phyloP scores from a whole-genome alignment of 352 stramenopile species.

The Globisporangium alternatum region DNA sequence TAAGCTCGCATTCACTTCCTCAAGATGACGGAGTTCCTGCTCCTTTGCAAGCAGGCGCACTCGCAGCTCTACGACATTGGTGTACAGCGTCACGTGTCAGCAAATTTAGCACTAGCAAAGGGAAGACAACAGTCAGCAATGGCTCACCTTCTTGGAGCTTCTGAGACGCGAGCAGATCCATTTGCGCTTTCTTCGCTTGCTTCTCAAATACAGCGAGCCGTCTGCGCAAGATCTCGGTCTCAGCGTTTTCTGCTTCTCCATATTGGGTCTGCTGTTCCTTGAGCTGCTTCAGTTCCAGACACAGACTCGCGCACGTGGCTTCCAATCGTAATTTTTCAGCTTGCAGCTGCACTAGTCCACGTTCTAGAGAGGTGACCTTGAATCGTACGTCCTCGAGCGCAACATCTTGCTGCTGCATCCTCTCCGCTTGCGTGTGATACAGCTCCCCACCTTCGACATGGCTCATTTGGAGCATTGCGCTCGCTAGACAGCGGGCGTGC shows the following conservation, averaged over 20 bases:
- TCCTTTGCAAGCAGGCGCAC: slow-evolving; percentile 20
- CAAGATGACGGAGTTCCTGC: neutral
- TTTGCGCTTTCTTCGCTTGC: slow-evolving; percentile 25
- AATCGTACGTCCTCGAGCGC: slow-evolving; percentile 24
- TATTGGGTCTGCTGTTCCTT: slow-evolving; percentile 18
- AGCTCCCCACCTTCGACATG: slow-evolving; percentile 14
- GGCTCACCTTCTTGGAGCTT: slow-evolving; percentile 19
- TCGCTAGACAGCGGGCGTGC: slow-evolving; percentile 22
- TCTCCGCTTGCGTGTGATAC: slow-evolving; percentile 27
- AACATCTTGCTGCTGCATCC: slow-evolving; percentile 29
- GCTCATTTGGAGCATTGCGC: slow-evolving; percentile 22
- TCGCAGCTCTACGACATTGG: slow-evolving; percentile 18
- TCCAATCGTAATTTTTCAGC: slow-evolving; percentile 16
- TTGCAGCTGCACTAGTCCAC: slow-evolving; percentile 21
- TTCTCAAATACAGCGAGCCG: slow-evolving; percentile 27
- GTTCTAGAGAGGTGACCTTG: slow-evolving; percentile 22
- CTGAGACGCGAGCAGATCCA: slow-evolving; percentile 26
- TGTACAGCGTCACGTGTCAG: neutral
- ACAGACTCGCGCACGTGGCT: slow-evolving; percentile 10
- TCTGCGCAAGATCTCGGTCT: slow-evolving; percentile 55
- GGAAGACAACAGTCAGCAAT: neutral
- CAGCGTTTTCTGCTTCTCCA: slow-evolving; percentile 32
- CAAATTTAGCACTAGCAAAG: neutral
- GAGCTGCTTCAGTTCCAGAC: slow-evolving; percentile 22
- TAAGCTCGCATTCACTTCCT: neutral